Base-by-base conservation (phyloP, 208 protist species). In the Herpetomonas muscarum region DNA sequence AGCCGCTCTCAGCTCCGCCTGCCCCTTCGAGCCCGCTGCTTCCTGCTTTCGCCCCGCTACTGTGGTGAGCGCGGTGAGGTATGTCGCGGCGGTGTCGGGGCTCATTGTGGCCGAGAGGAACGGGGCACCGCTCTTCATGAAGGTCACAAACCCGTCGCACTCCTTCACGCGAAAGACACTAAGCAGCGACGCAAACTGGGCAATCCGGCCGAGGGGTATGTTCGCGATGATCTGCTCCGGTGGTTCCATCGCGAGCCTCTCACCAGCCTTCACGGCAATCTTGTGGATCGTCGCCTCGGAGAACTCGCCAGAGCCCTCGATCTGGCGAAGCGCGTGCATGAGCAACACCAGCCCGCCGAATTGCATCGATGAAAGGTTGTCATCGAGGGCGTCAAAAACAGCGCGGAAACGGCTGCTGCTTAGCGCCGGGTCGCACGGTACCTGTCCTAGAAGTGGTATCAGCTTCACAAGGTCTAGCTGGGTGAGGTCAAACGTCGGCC, bases 141-240 rank as follows among this genome's bases (percentile, higher is more conserved):
- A 82, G 5, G n/a, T 55, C 0, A 75, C 45, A 42, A 88, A 88
- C 17, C 73, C 79, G 15, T 55, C 60, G 57, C 78, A 87, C 28
- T 63, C 62, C 22, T 72, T 75, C 13, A 86, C 62, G 44, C 80
- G 79, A 67, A 87, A 78, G 0, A 76, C 72, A 19, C 55, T 72
- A 17, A 92, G 48, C 22, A 79, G 53, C 15, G 66, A 67, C n/a
- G 80, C 75, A 6, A 92, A 57, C 25, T 78, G 67, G 4, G 81
- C 54, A 19, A 92, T 47, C 24, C 56, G 59, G 13, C 48, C 29
- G 51, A 85, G 76, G 7, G 76, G 58, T 29, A 86, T 67, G 6
- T 51, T 37, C 0, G 26, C 30, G 2, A 52, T 31, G 2, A 50
- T 28, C 25, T 58, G 25, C 1, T 31, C 59, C 0, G 59, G 39